Evolutionary conservation across 176 grass and related monocot genomes (phyloP).

Genomic region (Oryza nivara): DNA sequence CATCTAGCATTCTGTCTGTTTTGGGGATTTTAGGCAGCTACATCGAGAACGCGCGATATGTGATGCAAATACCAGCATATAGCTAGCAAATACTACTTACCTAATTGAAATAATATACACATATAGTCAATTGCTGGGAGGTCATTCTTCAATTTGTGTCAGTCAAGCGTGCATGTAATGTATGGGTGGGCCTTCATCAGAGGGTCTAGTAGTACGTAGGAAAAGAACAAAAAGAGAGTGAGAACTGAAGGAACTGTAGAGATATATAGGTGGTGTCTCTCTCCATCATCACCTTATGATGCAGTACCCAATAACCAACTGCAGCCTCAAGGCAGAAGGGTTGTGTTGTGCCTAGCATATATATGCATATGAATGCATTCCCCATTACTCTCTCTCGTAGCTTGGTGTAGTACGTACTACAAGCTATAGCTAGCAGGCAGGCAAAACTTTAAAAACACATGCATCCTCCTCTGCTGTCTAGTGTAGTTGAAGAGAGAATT

Average conservation of each 20-base stretch:
- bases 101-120: too few relatives aligned
- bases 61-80: too few relatives aligned
- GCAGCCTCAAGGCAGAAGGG: conserved; percentile 29
- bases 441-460: conserved; percentile 46
- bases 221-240: conserved; percentile 15
- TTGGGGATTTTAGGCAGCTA: too few relatives aligned
- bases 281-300: conserved; percentile 57
- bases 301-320: conserved; percentile 39
- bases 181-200: background rate
- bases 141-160: background rate
- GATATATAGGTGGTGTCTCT: background rate
- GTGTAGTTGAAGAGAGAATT: conserved; percentile 47
- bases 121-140: background rate
- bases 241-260: background rate
- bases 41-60: too few relatives aligned
- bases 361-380: conserved; percentile 3
- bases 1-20: too few relatives aligned
- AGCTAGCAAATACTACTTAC: too few relatives aligned
- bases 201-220: conserved; percentile 7
- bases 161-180: background rate
- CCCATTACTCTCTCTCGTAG: background rate
- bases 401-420: background rate
- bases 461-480: conserved; percentile 38
- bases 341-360: conserved; percentile 1
- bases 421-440: conserved; percentile 18